phyloP scores from a whole-genome alignment of 164 flowering plant species.

The Cinnamomum micranthum region DNA sequence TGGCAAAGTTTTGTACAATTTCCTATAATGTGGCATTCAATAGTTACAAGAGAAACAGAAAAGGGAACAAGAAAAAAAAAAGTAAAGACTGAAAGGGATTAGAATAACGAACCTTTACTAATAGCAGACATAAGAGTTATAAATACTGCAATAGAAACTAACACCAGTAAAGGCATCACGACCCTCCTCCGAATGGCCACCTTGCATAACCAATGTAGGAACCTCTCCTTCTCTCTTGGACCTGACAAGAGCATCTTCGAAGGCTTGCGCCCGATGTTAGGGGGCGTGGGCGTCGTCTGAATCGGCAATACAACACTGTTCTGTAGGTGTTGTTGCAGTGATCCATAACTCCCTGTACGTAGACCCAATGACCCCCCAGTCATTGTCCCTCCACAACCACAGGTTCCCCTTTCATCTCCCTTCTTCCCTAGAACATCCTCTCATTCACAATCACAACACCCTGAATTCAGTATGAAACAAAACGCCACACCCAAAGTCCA shows the following conservation, averaged over 20 bases:
- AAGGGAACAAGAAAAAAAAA: neutral
- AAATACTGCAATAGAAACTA: slow-evolving; percentile 23
- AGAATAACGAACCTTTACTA: slow-evolving; percentile 24
- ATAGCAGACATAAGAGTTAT: slow-evolving; percentile 22
- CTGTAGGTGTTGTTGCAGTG: slow-evolving; percentile 45
- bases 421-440: slow-evolving; percentile 22
- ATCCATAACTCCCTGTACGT: slow-evolving; percentile 72
- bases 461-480: neutral
- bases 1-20: neutral
- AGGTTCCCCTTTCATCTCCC: slow-evolving; percentile 45
- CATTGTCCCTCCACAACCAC: slow-evolving; percentile 52
- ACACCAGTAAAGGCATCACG: slow-evolving; percentile 45
- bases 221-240: slow-evolving; percentile 61
- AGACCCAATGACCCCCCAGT: slow-evolving; percentile 82
- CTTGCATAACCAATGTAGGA: slow-evolving; percentile 37
- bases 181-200: slow-evolving; percentile 45
- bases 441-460: slow-evolving; percentile 27
- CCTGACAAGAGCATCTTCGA: slow-evolving; percentile 41
- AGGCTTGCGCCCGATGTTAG: slow-evolving; percentile 29
- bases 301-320: slow-evolving; percentile 33
- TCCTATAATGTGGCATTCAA: neutral
- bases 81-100: neutral
- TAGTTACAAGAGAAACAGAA: neutral
- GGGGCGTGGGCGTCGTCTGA: slow-evolving; percentile 19
- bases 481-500: neutral